A percentile compares a stretch with the other conserved stretches of the same genome.
Conservation (phyloP, 805 yeast genomes). For the Blastobotrys robertii region DNA sequence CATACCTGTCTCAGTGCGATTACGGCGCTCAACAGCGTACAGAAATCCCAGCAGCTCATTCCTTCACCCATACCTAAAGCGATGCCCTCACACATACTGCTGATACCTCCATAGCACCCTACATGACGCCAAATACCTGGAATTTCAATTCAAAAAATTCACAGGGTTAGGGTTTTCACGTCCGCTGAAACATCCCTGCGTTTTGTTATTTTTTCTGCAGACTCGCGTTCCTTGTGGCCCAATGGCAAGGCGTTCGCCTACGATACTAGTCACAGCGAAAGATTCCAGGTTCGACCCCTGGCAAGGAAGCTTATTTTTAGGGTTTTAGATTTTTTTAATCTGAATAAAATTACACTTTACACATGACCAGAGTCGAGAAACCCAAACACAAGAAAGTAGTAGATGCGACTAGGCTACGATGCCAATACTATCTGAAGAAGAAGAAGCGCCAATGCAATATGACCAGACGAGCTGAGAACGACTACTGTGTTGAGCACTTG, state of each 20-base stretch:
- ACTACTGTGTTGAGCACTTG: conserved; percentile 58
- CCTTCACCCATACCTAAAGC: too few species aligned
- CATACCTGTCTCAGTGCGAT: too few species aligned
- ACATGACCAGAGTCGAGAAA: background rate
- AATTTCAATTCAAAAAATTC: too few species aligned
- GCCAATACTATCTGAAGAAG: conserved; percentile 22
- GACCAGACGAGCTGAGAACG: conserved; percentile 41
- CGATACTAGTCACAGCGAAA: conserved; percentile 32
- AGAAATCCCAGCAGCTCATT: too few species aligned
- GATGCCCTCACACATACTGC: too few species aligned
- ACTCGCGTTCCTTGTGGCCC: conserved; percentile 19
- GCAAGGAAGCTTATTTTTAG: conserved; percentile 41
- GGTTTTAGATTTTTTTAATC: background rate
- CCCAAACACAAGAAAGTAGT: conserved; percentile 1
- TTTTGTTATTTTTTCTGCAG: too few species aligned
- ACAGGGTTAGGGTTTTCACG: too few species aligned
- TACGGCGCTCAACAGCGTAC: too few species aligned
- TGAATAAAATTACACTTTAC: background rate
- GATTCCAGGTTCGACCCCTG: conserved; percentile 51
- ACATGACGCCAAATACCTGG: too few species aligned
- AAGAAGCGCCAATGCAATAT: conserved; percentile 50
- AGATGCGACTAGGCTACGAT: conserved; percentile 8
- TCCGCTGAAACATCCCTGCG: too few species aligned
- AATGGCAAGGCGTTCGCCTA: conserved; percentile 23
- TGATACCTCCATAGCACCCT: too few species aligned